These are phyloP conservation scores for Leishmania mexicana DNA, from an alignment of 208 protist species.

Conservation along the genomic window DNA sequence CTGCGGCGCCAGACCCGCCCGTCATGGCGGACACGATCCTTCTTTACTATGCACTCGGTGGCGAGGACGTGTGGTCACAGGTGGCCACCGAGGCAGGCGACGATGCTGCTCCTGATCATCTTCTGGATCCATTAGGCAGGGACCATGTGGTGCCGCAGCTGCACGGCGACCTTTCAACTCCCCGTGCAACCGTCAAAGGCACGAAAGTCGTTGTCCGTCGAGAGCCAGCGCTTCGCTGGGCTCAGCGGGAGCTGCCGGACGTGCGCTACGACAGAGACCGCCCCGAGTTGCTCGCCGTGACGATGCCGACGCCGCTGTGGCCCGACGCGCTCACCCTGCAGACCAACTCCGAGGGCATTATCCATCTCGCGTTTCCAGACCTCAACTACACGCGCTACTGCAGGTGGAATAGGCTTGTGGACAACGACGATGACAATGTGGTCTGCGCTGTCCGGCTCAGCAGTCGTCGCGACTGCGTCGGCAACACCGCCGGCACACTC, in stretches of 20 bases:
- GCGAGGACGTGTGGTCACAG: constrained; percentile 20
- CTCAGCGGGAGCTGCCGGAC: constrained; percentile 19
- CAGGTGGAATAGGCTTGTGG: background rate
- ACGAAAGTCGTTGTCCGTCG: constrained; percentile 5
- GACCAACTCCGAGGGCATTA: constrained; percentile 23
- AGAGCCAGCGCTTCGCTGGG: constrained; percentile 26
- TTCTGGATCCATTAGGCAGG: background rate
- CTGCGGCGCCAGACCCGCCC: background rate
- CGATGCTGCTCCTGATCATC: background rate
- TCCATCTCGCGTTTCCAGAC: constrained; percentile 23
- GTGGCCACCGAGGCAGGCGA: background rate
- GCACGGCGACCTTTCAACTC: background rate
- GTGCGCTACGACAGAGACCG: constrained; percentile 12
- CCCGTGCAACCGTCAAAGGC: background rate
- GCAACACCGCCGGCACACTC: constrained; percentile 54
- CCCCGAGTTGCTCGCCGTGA: constrained; percentile 27
- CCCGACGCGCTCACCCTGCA: constrained; percentile 19
- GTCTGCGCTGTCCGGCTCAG: constrained; percentile 44
- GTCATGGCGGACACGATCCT: constrained; percentile 17
- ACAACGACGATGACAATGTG: constrained; percentile 1
- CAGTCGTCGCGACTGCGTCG: constrained; percentile 47
- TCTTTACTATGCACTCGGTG: constrained; percentile 27
- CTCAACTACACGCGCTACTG: constrained; percentile 31
- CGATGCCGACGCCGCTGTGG: constrained; percentile 35
- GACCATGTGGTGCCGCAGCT: background rate